Evolutionary conservation across 2,329 filamentous ascomycete species (phyloP).

Genomic region (Thermothelomyces thermophilus): DNA sequence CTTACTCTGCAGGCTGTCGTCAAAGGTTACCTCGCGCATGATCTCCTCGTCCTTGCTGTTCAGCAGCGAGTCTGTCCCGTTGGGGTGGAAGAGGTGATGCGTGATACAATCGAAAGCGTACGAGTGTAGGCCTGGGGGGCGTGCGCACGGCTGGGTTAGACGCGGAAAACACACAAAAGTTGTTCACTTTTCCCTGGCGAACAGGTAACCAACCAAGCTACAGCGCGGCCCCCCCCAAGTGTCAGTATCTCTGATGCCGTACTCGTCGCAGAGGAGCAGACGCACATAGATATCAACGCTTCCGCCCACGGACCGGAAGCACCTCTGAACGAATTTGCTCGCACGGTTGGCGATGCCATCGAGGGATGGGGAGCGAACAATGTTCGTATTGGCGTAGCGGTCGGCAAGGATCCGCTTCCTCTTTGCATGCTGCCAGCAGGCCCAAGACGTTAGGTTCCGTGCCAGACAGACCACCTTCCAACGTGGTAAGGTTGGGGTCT

Average conservation of each 20-base stretch:
- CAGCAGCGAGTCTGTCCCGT: conserved; percentile 55
- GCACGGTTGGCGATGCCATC: conserved; percentile 53
- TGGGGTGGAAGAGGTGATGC: conserved; percentile 62
- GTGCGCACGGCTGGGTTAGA: background rate
- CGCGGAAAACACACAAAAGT: no score
- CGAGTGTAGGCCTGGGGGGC: conserved; percentile 49
- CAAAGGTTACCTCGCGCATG: conserved; percentile 63
- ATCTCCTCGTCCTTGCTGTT: conserved; percentile 51
- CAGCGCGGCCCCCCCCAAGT: no score
- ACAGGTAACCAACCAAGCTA: conserved; percentile 10
- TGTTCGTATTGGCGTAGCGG: conserved; percentile 62
- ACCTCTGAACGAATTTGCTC: conserved; percentile 47
- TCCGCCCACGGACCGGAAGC: conserved; percentile 36
- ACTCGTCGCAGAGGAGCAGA: conserved; percentile 7
- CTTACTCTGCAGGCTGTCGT: conserved; percentile 60
- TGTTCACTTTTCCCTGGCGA: no score
- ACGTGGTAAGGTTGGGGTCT: background rate
- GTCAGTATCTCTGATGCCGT: conserved; percentile 15
- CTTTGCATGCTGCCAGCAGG: conserved; percentile 45
- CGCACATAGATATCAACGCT: conserved; percentile 57
- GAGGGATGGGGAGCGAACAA: conserved; percentile 50
- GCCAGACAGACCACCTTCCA: background rate
- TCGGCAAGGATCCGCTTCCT: conserved; percentile 59
- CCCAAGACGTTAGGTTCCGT: background rate
- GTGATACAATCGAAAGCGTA: conserved; percentile 65